Conservation (phyloP, 2,329 filamentous ascomycete genomes). For the Fusarium equiseti region DNA sequence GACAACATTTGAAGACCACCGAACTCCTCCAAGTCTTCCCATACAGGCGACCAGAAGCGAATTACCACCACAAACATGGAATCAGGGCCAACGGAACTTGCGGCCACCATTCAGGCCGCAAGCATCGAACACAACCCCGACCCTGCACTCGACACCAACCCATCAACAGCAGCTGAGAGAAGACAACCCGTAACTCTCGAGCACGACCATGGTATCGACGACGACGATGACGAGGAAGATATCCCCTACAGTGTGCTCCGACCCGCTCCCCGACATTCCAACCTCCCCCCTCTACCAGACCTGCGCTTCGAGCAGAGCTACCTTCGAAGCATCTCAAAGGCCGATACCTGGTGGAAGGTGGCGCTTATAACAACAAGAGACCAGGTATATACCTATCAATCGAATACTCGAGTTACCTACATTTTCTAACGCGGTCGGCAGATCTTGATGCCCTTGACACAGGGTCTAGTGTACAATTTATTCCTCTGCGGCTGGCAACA, state of each 20-base stretch:
- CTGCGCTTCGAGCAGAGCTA: conserved; percentile 98
- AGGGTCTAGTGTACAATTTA: conserved; percentile 91
- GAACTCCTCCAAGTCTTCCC: not conserved
- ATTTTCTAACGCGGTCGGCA: conserved; percentile 51
- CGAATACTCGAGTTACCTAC: not conserved
- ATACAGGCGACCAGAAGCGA: not conserved
- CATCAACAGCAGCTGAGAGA: conserved; percentile 77
- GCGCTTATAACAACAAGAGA: conserved; percentile 88
- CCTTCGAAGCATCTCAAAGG: conserved; percentile 84
- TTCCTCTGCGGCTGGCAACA: conserved; percentile 87
- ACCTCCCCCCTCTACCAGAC: conserved; percentile 80
- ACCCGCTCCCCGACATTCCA: conserved; percentile 60
- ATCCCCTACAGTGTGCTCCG: conserved; percentile 75
- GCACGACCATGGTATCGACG: conserved; percentile 54
- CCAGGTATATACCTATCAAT: conserved; percentile 69
- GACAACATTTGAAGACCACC: not conserved
- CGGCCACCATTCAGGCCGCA: conserved; percentile 83
- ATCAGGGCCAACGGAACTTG: conserved; percentile 74
- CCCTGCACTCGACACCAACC: conserved; percentile 80
- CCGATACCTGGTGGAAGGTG: conserved; percentile 83
- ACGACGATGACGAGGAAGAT: conserved; percentile 66
- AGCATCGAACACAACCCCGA: conserved; percentile 81
- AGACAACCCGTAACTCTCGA: conserved; percentile 54
- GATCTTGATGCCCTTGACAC: conserved; percentile 87
- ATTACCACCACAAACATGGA: conserved; percentile 56